Evolutionary conservation across 768 basidiomycete genomes (phyloP).

Genomic region (Pleurotus tuber-regium): DNA sequence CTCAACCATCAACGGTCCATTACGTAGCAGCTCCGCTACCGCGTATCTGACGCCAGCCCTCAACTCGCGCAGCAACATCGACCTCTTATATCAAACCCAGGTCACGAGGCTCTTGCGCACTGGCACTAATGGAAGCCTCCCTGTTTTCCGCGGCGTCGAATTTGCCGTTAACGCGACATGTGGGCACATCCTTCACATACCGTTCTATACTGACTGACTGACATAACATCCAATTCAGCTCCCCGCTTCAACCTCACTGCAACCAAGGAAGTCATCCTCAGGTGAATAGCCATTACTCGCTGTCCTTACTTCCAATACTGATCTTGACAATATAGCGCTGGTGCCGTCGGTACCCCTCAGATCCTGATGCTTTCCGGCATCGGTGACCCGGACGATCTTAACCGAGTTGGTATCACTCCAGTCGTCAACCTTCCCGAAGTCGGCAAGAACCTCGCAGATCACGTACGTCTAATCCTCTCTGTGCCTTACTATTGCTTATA

Average conservation of each 20-base stretch:
- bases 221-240: background rate
- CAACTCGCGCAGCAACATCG: slow-evolving; percentile 30
- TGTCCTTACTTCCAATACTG: background rate
- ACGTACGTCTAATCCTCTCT: slow-evolving; percentile 12
- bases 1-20: slow-evolving; percentile 26
- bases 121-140: slow-evolving; percentile 6
- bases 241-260: slow-evolving; percentile 13
- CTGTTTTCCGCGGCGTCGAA: slow-evolving; percentile 21
- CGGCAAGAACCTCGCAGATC: slow-evolving; percentile 26
- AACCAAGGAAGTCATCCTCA: slow-evolving; percentile 21
- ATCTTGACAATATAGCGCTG: slow-evolving; percentile 15
- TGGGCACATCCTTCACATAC: no score
- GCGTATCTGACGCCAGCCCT: slow-evolving; percentile 28
- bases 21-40: slow-evolving; percentile 35
- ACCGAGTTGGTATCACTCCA: slow-evolving; percentile 12
- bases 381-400: slow-evolving; percentile 15
- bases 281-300: background rate
- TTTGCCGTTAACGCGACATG: slow-evolving; percentile 14
- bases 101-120: slow-evolving; percentile 26
- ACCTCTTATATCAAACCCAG: slow-evolving; percentile 31
- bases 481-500: slow-evolving; percentile 16
- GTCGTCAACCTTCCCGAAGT: slow-evolving; percentile 21
- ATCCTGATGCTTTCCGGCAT: slow-evolving; percentile 25
- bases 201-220: background rate
- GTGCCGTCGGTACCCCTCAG: slow-evolving; percentile 25